Percentiles rank a stretch among this genome's conserved stretches.
These are phyloP conservation scores for Apocynum venetum DNA, from an alignment of 257 asterid genomes.

Conservation along the genomic window DNA sequence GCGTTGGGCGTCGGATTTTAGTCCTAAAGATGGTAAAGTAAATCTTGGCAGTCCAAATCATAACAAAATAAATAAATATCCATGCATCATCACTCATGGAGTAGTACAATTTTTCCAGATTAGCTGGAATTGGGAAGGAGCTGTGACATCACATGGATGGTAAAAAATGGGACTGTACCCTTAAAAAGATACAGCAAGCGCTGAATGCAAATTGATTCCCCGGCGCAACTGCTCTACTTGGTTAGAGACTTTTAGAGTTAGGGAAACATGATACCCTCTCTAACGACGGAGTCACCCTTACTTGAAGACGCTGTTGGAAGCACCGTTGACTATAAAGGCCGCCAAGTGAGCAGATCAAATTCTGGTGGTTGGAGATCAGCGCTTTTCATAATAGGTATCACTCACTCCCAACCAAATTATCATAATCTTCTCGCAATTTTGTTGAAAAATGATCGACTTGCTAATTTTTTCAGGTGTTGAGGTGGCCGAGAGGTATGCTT, in stretches of 20 bases:
- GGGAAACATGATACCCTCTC: not conserved
- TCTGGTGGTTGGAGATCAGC: slow-evolving; percentile 24
- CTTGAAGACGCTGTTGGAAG: slow-evolving; percentile 11
- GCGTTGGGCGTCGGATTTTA: no score
- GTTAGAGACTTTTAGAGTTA: not conserved
- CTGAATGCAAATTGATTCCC: no score
- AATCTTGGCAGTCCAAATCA: no score
- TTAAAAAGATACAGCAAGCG: no score
- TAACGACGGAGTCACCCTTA: not conserved
- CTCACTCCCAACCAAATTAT: no score
- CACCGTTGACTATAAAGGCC: slow-evolving; percentile 14
- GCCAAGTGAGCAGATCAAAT: slow-evolving; percentile 1
- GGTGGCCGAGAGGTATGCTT: slow-evolving; percentile 41
- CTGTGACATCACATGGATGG: no score
- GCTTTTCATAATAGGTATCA: slow-evolving; percentile 21
- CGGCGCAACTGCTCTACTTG: not conserved
- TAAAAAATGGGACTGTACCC: no score
- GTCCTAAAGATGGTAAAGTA: no score
- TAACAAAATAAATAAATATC: no score
- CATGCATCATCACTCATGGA: no score
- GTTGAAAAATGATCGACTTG: not conserved
- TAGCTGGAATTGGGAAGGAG: no score
- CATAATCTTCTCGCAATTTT: not conserved
- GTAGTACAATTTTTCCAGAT: no score
- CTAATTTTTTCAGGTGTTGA: slow-evolving; percentile 28